Evolutionary conservation across 352 stramenopile genomes (phyloP).

Genomic region (Phytopythium cucurbitacearum): DNA sequence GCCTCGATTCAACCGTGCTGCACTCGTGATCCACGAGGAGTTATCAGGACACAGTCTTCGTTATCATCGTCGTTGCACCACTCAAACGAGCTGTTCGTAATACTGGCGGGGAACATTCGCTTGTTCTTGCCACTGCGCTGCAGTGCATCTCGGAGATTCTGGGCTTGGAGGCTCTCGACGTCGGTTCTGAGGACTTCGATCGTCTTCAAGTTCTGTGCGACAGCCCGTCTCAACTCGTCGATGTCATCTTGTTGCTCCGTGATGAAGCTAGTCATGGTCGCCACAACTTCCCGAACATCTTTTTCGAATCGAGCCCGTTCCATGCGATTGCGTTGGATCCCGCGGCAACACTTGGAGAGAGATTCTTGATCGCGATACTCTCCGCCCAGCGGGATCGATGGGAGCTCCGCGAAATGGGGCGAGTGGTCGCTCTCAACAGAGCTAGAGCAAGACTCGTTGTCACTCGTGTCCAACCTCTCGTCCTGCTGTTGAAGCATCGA

Average conservation of each 20-base stretch:
- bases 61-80: too few species aligned
- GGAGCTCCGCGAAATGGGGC: too few species aligned
- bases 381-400: not conserved
- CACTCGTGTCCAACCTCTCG: too few species aligned
- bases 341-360: conserved; percentile 17
- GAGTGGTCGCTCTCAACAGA: too few species aligned
- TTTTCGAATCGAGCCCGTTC: conserved; percentile 17
- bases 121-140: conserved; percentile 4
- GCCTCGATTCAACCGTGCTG: too few species aligned
- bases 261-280: conserved; percentile 36
- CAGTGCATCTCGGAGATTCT: not conserved
- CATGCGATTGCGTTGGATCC: conserved; percentile 18
- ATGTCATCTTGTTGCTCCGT: conserved; percentile 40
- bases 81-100: too few species aligned
- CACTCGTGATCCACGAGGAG: too few species aligned
- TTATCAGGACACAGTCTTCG: too few species aligned
- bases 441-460: too few species aligned
- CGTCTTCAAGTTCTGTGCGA: conserved; percentile 13
- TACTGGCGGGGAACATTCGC: not conserved
- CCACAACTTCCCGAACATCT: conserved; percentile 35
- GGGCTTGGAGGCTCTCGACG: conserved; percentile 9
- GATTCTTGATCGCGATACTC: conserved; percentile 15
- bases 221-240: conserved; percentile 4
- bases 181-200: conserved; percentile 19
- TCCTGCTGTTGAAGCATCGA: too few species aligned